phyloP scores from a whole-genome alignment of 2,329 filamentous ascomycete species.

The Penicillium frequentans region DNA sequence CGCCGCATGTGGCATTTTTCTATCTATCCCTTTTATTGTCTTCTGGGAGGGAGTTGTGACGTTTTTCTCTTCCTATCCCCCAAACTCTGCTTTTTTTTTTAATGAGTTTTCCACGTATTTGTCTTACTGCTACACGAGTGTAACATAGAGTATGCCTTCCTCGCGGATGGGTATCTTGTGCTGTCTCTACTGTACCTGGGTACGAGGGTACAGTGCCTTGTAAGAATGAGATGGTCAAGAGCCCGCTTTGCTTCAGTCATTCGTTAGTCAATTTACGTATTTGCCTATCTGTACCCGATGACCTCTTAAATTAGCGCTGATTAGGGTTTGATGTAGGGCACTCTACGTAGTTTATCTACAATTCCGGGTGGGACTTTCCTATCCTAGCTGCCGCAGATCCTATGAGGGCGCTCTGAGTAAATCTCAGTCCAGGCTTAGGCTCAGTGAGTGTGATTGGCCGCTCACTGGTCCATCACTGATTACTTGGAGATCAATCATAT shows the following conservation, averaged over 20 bases:
- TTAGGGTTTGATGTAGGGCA: neutral
- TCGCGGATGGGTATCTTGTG: conserved; percentile 13
- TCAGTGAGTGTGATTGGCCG: too few relatives aligned
- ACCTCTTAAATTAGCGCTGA: neutral
- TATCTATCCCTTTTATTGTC: conserved; percentile 8
- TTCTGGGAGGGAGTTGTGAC: conserved; percentile 14
- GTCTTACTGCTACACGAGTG: conserved; percentile 5
- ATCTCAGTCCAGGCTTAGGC: too few relatives aligned
- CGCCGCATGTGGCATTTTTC: conserved; percentile 15
- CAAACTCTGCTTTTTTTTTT: conserved; percentile 2
- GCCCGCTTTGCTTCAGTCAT: neutral
- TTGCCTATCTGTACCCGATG: neutral
- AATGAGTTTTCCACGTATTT: neutral
- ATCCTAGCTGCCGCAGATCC: too few relatives aligned
- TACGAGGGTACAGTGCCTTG: neutral
- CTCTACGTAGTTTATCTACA: too few relatives aligned
- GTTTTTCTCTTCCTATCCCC: conserved; percentile 9
- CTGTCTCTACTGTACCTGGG: neutral
- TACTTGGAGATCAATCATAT: too few relatives aligned
- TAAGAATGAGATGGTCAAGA: neutral
- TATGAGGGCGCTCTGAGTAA: too few relatives aligned
- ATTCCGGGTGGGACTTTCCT: too few relatives aligned
- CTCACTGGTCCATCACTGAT: too few relatives aligned
- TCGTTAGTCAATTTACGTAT: neutral
- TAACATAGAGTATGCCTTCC: conserved; percentile 23